Percentiles rank a stretch among this genome's conserved stretches.
These are phyloP conservation scores for Ogataea wickerhamii DNA, from an alignment of 805 yeast species.

Conservation along the genomic window DNA sequence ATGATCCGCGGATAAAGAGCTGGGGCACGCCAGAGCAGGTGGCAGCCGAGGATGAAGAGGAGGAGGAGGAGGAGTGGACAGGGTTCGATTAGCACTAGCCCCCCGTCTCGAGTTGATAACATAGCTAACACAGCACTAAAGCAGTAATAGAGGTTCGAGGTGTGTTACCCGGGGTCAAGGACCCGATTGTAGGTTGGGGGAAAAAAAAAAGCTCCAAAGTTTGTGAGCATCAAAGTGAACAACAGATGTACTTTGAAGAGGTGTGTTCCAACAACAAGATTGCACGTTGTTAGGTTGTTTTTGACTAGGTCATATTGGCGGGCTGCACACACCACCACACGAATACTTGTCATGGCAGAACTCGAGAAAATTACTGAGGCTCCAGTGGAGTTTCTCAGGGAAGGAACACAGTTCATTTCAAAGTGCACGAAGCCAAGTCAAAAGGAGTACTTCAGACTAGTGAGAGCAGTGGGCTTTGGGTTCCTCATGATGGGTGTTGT, in stretches of 20 bases:
- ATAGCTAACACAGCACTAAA: too few relatives aligned
- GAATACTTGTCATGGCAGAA: slow-evolving; percentile 27
- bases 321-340: too few relatives aligned
- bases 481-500: slow-evolving; percentile 97
- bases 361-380: slow-evolving; percentile 78
- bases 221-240: background rate
- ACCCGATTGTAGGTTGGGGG: too few relatives aligned
- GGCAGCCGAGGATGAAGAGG: slow-evolving; percentile 24
- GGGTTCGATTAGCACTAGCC: slow-evolving; percentile 24
- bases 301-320: too few relatives aligned
- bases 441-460: slow-evolving; percentile 83
- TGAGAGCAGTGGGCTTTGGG: slow-evolving; percentile 96
- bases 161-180: background rate
- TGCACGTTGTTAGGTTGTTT: too few relatives aligned
- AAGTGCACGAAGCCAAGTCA: slow-evolving; percentile 91
- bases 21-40: slow-evolving; percentile 54
- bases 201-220: too few relatives aligned
- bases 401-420: slow-evolving; percentile 82
- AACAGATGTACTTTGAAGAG: background rate
- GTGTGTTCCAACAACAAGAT: background rate
- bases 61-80: slow-evolving; percentile 28
- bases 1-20: slow-evolving; percentile 55
- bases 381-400: slow-evolving; percentile 87
- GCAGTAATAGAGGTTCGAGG: background rate
- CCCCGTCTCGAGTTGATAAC: too few relatives aligned